These are phyloP conservation scores for Raddia distichophylla DNA, from an alignment of 176 grass and related monocot species.

Conservation along the genomic window DNA sequence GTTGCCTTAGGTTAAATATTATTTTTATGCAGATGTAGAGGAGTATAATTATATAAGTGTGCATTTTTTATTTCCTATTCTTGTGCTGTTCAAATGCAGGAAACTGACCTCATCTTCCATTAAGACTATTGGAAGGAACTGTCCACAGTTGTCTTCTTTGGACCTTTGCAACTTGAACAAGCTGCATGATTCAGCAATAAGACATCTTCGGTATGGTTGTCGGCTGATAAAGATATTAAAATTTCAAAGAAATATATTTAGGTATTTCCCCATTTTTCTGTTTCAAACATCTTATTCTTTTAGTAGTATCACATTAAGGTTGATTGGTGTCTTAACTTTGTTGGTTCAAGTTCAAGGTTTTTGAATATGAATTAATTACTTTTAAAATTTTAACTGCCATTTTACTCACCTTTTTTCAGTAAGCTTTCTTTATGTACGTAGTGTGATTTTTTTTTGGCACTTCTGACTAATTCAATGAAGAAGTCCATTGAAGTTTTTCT, in stretches of 20 bases:
- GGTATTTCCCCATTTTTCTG: slow-evolving; percentile 29
- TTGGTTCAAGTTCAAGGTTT: neutral
- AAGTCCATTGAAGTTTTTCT: neutral
- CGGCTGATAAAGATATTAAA: slow-evolving; percentile 58
- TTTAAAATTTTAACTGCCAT: slow-evolving; percentile 17
- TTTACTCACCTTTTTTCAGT: neutral
- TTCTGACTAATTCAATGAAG: neutral
- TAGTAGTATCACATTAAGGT: slow-evolving; percentile 8
- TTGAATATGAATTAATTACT: slow-evolving; percentile 2
- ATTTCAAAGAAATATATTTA: slow-evolving; percentile 66
- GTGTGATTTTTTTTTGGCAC: neutral
- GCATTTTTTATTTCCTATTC: slow-evolving; percentile 36
- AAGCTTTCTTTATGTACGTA: neutral
- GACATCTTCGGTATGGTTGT: slow-evolving; percentile 61
- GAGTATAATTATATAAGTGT: slow-evolving; percentile 4
- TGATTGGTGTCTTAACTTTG: neutral
- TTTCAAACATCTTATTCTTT: slow-evolving; percentile 3
- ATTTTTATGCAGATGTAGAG: slow-evolving; percentile 17
- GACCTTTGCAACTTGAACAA: slow-evolving; percentile 64
- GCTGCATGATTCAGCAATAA: slow-evolving; percentile 53
- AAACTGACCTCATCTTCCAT: slow-evolving; percentile 79
- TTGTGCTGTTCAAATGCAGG: slow-evolving; percentile 50
- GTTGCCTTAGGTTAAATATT: slow-evolving; percentile 1
- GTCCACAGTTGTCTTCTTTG: slow-evolving; percentile 55
- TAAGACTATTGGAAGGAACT: slow-evolving; percentile 69